Evolutionary conservation across 192 early-diverging fungal species (phyloP), one percentile per base, ranked within the genome.

Genomic region (Coemansia sp.): DNA sequence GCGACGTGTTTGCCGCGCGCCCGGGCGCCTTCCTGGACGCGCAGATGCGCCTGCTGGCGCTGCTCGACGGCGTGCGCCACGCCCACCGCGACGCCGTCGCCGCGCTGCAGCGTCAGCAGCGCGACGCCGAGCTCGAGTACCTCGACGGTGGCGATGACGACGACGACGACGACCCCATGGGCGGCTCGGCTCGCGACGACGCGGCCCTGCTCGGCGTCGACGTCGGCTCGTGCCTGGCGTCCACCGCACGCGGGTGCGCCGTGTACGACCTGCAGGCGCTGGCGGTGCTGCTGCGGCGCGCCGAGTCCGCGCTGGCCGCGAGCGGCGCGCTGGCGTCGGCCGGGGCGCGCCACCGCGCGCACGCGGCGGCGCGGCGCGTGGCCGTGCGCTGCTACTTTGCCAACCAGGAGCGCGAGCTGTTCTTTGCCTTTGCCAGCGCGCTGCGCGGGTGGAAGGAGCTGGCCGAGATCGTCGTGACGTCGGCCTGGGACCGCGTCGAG

Each of bases 381-480:
- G 58, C 94, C 35, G 64, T 83, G 21, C 64, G 80, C 35, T 79
- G 86, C 39, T 81, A 90, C 50, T 85, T 85, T 17, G 64, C 76
- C n/a, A 97, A 96, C 55, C 81, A 84, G 41, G 63, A 71, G 14
- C 78, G 82, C 15, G 85, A 92, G 73, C 66, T 91, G 47, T 74
- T 79, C 36, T 72, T 81, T 54, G 85, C 90, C 9, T 79, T 85
- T 14, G 65, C 76, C 31, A 85, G 87, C 39, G 83, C 83, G 17
- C 74, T 90, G 47, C 76, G 84, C 32, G 84, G 88, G 1, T 98
- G 95, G 95, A 79, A 83, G 53, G 82, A 90, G 45, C 66, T 95
- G 17, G 78, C 91, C 5, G 84, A 92, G 42, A 78, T 91, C 11
- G 81, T 84, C 1, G 60, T 62, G 3, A 63, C 75, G 19, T 78